Conservation (phyloP, 257 asterid species). For the Lycium ferocissimum region DNA sequence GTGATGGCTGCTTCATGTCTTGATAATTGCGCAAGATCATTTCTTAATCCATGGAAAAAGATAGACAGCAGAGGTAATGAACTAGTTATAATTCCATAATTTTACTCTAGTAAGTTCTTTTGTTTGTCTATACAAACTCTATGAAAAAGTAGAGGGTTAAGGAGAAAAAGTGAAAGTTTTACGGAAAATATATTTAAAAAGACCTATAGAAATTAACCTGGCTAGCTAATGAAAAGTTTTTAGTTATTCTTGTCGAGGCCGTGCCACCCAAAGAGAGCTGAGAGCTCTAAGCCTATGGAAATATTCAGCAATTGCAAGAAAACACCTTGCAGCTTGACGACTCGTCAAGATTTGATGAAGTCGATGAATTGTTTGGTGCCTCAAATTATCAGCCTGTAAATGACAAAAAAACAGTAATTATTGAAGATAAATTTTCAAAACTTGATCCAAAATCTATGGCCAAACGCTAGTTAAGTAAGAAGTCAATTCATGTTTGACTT, state of each 20-base stretch:
- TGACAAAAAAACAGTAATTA: background rate
- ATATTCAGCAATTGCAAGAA: conserved; percentile 76
- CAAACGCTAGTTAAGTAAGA: background rate
- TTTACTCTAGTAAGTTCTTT: background rate
- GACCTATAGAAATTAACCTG: background rate
- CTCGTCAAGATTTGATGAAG: conserved; percentile 69
- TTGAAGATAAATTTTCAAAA: no score
- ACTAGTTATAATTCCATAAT: background rate
- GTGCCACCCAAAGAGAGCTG: conserved; percentile 81
- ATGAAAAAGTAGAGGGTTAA: background rate
- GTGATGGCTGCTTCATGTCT: no score
- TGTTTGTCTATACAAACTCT: conserved; percentile 6
- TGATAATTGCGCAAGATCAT: no score
- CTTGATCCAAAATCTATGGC: no score
- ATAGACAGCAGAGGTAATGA: background rate
- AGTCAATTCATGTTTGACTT: background rate
- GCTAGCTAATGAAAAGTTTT: background rate
- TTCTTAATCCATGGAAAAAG: no score
- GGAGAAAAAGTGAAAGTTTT: background rate
- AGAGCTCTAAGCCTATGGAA: conserved; percentile 89
- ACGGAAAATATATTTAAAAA: background rate
- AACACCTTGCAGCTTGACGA: conserved; percentile 75
- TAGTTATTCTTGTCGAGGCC: conserved; percentile 39
- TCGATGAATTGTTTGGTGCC: conserved; percentile 72
- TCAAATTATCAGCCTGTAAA: conserved; percentile 72